Percentiles rank a stretch among this genome's conserved stretches.
phyloP scores from a whole-genome alignment of 495 filamentous ascomycete species.

The Hapsidospora chrysogenum region DNA sequence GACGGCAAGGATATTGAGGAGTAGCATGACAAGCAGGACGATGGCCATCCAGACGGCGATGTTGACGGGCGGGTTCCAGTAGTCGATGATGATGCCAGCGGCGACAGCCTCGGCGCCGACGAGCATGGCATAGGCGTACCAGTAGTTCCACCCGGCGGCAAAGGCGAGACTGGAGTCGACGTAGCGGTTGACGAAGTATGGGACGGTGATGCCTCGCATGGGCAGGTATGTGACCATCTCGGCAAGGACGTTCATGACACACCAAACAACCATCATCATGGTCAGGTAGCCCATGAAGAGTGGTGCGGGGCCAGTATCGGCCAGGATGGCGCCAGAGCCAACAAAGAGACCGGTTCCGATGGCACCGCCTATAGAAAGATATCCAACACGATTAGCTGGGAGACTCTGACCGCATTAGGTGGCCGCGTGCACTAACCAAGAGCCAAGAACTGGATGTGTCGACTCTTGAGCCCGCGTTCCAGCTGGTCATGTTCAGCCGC shows the following conservation, averaged over 20 bases:
- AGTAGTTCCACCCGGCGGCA: slow-evolving; percentile 66
- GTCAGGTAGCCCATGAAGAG: slow-evolving; percentile 37
- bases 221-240: slow-evolving; percentile 48
- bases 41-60: slow-evolving; percentile 44
- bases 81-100: slow-evolving; percentile 35
- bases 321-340: slow-evolving; percentile 30
- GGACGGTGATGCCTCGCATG: slow-evolving; percentile 31
- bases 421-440: slow-evolving; percentile 38
- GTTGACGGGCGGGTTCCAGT: slow-evolving; percentile 33
- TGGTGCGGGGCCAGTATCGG: slow-evolving; percentile 27
- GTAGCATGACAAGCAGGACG: slow-evolving; percentile 23
- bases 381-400: too few species aligned
- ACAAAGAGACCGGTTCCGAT: slow-evolving; percentile 51
- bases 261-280: slow-evolving; percentile 28
- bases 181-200: slow-evolving; percentile 54
- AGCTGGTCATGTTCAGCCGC: slow-evolving; percentile 15
- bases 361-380: slow-evolving; percentile 12
- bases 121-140: slow-evolving; percentile 31
- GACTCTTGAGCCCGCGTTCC: slow-evolving; percentile 45
- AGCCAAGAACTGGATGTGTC: slow-evolving; percentile 58
- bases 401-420: too few species aligned
- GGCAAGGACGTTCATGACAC: slow-evolving; percentile 28
- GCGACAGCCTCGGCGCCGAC: slow-evolving; percentile 32
- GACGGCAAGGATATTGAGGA: slow-evolving; percentile 31
- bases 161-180: slow-evolving; percentile 65